phyloP scores from a whole-genome alignment of 1,139 yeast genomes.

The Debaryomyces sp. region DNA sequence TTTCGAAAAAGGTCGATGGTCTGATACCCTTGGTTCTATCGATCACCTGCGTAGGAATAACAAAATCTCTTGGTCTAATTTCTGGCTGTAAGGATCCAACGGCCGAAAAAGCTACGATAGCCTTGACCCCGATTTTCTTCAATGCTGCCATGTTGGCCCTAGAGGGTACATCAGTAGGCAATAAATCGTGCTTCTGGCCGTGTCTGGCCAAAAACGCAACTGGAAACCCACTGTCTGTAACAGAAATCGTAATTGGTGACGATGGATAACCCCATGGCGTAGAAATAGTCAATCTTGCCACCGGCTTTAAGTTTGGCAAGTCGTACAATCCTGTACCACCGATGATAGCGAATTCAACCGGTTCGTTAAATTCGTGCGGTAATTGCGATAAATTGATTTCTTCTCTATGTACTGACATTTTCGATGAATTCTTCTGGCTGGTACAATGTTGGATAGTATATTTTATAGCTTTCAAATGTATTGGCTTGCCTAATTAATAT shows the following conservation, averaged over 20 bases:
- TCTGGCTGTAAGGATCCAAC: constrained; percentile 93
- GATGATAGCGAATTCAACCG: constrained; percentile 79
- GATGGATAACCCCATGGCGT: constrained; percentile 99
- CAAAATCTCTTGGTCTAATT: constrained; percentile 92
- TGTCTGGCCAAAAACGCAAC: constrained; percentile 96
- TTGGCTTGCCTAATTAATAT: not conserved
- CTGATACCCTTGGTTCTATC: constrained; percentile 97
- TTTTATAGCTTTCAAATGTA: not conserved
- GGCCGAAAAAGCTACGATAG: constrained; percentile 90
- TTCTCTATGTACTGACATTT: constrained; percentile 45
- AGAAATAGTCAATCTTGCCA: constrained; percentile 74
- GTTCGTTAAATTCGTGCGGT: constrained; percentile 43
- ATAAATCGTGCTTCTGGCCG: constrained; percentile 83
- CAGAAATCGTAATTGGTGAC: constrained; percentile 87
- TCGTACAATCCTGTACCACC: constrained; percentile 99
- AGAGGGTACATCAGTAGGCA: constrained; percentile 91
- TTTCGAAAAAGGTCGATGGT: constrained; percentile 85
- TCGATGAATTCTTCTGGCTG: not conserved
- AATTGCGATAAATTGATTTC: constrained; percentile 26
- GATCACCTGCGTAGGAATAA: constrained; percentile 90
- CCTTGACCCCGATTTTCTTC: constrained; percentile 82
- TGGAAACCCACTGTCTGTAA: constrained; percentile 73
- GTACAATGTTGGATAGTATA: not conserved
- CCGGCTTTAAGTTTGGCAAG: constrained; percentile 78
- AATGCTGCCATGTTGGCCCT: constrained; percentile 96